Conservation (phyloP, 192 early-diverging fungal genomes). For the Gaertneriomyces semiglobifer region DNA sequence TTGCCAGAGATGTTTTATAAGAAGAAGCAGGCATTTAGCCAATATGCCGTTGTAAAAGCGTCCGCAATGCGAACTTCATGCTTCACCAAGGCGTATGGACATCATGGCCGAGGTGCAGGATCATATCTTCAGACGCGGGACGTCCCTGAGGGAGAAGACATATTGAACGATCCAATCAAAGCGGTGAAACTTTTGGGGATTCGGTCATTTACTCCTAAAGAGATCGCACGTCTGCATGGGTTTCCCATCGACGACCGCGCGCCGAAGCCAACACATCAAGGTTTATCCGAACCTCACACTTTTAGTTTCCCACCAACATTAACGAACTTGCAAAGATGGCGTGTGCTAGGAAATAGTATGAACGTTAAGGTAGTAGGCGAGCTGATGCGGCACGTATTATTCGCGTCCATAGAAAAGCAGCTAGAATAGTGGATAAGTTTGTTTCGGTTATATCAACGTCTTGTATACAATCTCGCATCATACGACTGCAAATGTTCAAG, state of each 20-base stretch:
- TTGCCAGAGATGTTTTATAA: conserved; percentile 7
- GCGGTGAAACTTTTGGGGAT: conserved; percentile 65
- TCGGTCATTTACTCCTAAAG: conserved; percentile 78
- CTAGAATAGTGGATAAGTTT: neutral
- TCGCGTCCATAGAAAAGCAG: neutral
- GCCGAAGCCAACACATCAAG: neutral
- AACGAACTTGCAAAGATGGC: conserved; percentile 71
- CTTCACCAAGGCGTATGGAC: conserved; percentile 80
- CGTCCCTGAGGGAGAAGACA: conserved; percentile 55
- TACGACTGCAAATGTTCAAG: too few relatives aligned
- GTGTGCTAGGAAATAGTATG: conserved; percentile 88
- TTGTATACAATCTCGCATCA: too few relatives aligned
- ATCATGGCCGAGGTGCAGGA: conserved; percentile 72
- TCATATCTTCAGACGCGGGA: conserved; percentile 71
- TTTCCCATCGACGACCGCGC: conserved; percentile 58
- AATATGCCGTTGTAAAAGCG: conserved; percentile 37
- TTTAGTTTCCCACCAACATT: conserved; percentile 71
- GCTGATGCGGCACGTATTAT: conserved; percentile 52
- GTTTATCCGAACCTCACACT: conserved; percentile 1
- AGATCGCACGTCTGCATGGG: conserved; percentile 76
- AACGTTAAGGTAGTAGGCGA: conserved; percentile 78
- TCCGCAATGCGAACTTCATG: conserved; percentile 23
- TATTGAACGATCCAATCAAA: conserved; percentile 54
- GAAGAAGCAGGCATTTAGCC: conserved; percentile 2
- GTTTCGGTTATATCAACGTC: neutral